phyloP scores from a whole-genome alignment of 176 grass and related monocot species.

The Juncus inflexus region DNA sequence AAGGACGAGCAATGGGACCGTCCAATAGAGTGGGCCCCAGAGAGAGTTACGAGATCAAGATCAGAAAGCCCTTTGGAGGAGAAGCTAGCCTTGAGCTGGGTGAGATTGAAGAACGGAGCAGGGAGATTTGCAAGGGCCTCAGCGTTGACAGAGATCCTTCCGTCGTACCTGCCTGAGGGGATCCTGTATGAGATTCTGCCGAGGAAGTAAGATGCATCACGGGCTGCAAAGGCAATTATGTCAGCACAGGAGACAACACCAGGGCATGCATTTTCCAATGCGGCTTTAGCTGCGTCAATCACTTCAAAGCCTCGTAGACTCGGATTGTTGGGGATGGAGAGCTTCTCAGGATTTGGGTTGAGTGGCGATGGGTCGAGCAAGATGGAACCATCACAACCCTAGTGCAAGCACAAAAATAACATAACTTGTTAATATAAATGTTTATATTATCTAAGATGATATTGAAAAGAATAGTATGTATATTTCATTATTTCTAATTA shows the following conservation, averaged over 20 bases:
- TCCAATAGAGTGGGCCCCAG: conserved; percentile 34
- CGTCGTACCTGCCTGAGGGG: conserved; percentile 15
- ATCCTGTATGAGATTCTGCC: conserved; percentile 16
- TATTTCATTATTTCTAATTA: too few species aligned
- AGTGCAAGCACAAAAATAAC: background rate
- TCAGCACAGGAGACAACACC: conserved; percentile 25
- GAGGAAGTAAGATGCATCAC: conserved; percentile 4
- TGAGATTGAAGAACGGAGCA: conserved; percentile 6
- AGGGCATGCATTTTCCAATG: conserved; percentile 1
- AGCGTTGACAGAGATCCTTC: conserved; percentile 12
- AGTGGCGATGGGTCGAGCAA: conserved; percentile 6
- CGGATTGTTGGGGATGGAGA: conserved; percentile 5
- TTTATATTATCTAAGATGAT: too few species aligned
- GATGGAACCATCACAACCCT: conserved; percentile 25
- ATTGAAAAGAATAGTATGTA: too few species aligned
- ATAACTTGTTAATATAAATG: too few species aligned
- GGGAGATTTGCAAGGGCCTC: conserved; percentile 12
- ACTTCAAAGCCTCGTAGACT: conserved; percentile 22
- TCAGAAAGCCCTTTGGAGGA: conserved; percentile 10
- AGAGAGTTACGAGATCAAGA: conserved; percentile 29
- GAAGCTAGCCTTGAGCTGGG: conserved; percentile 12
- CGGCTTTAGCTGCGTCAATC: conserved; percentile 18
- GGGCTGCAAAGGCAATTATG: conserved; percentile 23
- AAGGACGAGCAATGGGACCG: conserved; percentile 36
- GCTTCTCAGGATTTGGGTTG: conserved; percentile 16